phyloP scores from a whole-genome alignment of 2,329 filamentous ascomycete species.

The Rhytidhysteron rufulum region DNA sequence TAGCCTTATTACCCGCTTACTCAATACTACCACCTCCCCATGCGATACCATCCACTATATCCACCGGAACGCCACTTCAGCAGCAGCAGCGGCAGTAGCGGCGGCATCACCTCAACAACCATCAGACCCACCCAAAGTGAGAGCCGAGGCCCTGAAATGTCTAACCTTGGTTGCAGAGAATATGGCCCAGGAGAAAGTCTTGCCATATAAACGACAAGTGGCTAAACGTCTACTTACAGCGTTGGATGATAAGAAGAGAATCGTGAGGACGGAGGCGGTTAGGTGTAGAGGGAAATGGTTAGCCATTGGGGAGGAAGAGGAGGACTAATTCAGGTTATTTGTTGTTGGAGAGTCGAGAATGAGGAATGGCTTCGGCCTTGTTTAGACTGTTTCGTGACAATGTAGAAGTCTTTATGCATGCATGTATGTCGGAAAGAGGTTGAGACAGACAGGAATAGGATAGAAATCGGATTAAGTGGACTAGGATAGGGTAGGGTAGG shows the following conservation, averaged over 20 bases:
- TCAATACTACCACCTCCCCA: constrained; percentile 42
- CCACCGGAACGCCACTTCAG: not conserved
- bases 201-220: constrained; percentile 56
- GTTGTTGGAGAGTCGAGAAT: too few species aligned
- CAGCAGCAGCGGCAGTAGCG: constrained; percentile 1
- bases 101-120: constrained; percentile 9
- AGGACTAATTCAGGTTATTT: constrained; percentile 40
- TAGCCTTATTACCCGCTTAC: constrained; percentile 54
- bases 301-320: constrained; percentile 56
- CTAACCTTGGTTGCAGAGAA: constrained; percentile 46
- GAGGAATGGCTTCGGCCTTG: too few species aligned
- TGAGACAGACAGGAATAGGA: too few species aligned
- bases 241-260: constrained; percentile 61
- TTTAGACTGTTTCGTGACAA: too few species aligned
- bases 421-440: too few species aligned
- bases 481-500: too few species aligned
- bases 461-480: too few species aligned
- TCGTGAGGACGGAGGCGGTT: constrained; percentile 60
- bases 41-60: not conserved
- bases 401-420: too few species aligned
- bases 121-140: constrained; percentile 34
- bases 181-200: constrained; percentile 48
- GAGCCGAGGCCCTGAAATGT: constrained; percentile 47
- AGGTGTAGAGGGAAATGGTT: constrained; percentile 60
- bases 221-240: constrained; percentile 52